Conservation (phyloP, 108 stramenopile species). For the Cyclostephanos tholiformis region DNA sequence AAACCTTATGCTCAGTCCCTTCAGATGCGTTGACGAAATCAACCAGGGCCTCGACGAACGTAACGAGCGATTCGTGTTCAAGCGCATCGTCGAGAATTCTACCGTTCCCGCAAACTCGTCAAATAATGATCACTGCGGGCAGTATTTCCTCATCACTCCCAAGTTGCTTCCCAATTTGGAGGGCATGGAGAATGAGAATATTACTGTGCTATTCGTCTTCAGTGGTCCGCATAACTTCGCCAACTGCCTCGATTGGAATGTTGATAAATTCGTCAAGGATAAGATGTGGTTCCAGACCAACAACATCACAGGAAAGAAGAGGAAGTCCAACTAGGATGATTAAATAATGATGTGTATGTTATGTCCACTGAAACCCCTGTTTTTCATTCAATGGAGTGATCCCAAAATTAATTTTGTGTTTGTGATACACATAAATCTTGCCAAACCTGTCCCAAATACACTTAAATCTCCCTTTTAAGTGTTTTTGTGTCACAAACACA, state of each 20-base stretch:
- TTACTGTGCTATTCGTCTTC: constrained; percentile 90
- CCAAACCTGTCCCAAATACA: too few species aligned
- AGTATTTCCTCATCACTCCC: constrained; percentile 98
- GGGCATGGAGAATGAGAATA: constrained; percentile 92
- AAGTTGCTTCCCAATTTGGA: constrained; percentile 94
- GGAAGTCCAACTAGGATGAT: constrained; percentile 13
- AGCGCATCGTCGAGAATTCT: constrained; percentile 90
- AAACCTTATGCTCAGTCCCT: constrained; percentile 89
- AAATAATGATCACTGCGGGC: constrained; percentile 66
- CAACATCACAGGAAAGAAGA: constrained; percentile 25
- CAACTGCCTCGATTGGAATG: constrained; percentile 51
- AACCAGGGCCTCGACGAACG: constrained; percentile 98
- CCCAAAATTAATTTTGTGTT: too few species aligned
- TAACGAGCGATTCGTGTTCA: constrained; percentile 94
- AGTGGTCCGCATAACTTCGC: constrained; percentile 74
- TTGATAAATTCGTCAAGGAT: constrained; percentile 41
- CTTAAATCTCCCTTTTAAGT: too few species aligned
- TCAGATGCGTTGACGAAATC: constrained; percentile 98
- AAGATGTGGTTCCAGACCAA: constrained; percentile 39
- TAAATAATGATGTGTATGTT: too few species aligned
- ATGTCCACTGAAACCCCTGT: too few species aligned
- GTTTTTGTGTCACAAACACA: too few species aligned
- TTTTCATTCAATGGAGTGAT: too few species aligned
- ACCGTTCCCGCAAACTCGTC: constrained; percentile 50
- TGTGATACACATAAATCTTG: too few species aligned